Conservation (phyloP, 306 rosid species). For the Quercus suber region DNA sequence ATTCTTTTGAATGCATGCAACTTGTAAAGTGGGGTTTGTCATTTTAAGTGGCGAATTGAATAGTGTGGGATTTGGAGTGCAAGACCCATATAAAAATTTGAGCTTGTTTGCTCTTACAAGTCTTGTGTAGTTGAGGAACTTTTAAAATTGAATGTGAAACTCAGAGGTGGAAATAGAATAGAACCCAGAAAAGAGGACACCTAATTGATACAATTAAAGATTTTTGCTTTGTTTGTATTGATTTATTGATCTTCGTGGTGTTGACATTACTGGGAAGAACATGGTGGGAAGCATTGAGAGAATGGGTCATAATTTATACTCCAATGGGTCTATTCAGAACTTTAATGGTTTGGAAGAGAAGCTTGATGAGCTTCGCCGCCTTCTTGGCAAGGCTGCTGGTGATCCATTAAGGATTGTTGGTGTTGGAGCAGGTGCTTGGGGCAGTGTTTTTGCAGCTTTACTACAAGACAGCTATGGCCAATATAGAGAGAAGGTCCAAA, state of each 20-base stretch:
- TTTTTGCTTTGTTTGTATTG: constrained; percentile 6
- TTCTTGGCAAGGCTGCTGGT: constrained; percentile 45
- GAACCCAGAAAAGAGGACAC: not conserved
- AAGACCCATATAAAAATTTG: constrained; percentile 11
- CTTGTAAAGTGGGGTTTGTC: constrained; percentile 18
- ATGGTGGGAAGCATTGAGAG: constrained; percentile 63
- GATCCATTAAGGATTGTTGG: constrained; percentile 89
- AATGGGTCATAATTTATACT: constrained; percentile 22
- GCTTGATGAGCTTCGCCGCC: constrained; percentile 55
- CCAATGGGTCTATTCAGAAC: constrained; percentile 62
- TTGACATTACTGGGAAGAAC: constrained; percentile 5
- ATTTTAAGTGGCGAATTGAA: constrained; percentile 13
- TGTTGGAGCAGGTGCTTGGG: constrained; percentile 98
- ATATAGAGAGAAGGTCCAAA: constrained; percentile 73
- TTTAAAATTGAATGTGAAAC: not conserved
- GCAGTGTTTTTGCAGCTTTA: constrained; percentile 80
- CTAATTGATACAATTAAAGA: not conserved
- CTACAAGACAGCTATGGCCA: constrained; percentile 81
- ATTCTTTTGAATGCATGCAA: constrained; percentile 18
- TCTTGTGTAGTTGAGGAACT: not conserved
- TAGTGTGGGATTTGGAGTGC: constrained; percentile 12
- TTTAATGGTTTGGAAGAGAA: constrained; percentile 64
- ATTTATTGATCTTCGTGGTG: constrained; percentile 5
- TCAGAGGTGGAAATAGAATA: not conserved
- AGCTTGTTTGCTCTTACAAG: constrained; percentile 23